These are phyloP conservation scores for Carallia pectinifolia DNA, from an alignment of 345 rosid genomes.

Conservation along the genomic window DNA sequence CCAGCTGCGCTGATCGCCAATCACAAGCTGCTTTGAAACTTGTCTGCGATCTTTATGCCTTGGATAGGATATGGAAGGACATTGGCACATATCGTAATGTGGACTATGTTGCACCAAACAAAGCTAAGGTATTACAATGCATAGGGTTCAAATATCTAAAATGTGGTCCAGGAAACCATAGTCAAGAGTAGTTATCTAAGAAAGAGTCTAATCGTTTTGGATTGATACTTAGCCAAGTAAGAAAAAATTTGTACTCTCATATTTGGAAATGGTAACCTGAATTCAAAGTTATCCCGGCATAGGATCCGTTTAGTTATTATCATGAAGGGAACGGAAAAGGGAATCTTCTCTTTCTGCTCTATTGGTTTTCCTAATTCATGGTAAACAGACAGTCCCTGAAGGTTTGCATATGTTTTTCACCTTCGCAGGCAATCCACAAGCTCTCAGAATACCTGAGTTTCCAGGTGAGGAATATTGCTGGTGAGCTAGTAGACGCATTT, in stretches of 20 bases:
- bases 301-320: too few relatives aligned
- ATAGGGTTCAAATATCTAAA: background rate
- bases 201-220: too few relatives aligned
- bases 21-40: constrained; percentile 77
- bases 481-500: constrained; percentile 81
- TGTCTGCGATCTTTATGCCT: constrained; percentile 91
- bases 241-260: too few relatives aligned
- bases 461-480: constrained; percentile 78
- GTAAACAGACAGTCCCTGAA: background rate
- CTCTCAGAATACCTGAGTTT: constrained; percentile 77
- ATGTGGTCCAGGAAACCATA: background rate
- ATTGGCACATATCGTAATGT: constrained; percentile 92
- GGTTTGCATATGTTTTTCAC: background rate
- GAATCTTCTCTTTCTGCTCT: background rate
- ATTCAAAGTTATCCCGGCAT: too few relatives aligned
- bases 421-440: constrained; percentile 84
- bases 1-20: constrained; percentile 75
- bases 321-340: background rate
- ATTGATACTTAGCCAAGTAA: too few relatives aligned
- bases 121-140: constrained; percentile 74
- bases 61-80: constrained; percentile 92
- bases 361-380: too few relatives aligned
- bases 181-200: too few relatives aligned
- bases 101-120: constrained; percentile 96
- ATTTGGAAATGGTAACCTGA: too few relatives aligned